Evolutionary conservation across 495 filamentous ascomycete species (phyloP).

Genomic region (Hypoxylon intermedium): DNA sequence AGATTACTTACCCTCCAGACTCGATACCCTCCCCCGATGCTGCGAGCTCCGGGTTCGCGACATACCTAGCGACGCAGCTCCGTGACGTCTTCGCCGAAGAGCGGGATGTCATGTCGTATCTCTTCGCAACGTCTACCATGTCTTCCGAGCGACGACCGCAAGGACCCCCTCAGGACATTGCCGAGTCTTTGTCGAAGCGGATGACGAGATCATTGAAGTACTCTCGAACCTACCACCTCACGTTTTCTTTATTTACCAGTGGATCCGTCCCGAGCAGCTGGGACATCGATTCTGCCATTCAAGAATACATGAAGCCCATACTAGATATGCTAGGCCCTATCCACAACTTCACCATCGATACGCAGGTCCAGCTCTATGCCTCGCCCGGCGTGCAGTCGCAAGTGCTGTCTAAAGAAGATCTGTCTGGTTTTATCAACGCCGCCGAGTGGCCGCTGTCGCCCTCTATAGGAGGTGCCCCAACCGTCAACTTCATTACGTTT

Average conservation of each 20-base stretch:
- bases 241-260: constrained; percentile 92
- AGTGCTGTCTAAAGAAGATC: constrained; percentile 82
- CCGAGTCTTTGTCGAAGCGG: constrained; percentile 58
- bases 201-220: constrained; percentile 88
- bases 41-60: constrained; percentile 75
- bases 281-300: constrained; percentile 86
- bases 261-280: constrained; percentile 79
- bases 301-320: constrained; percentile 81
- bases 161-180: constrained; percentile 48
- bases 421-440: constrained; percentile 94
- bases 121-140: constrained; percentile 69
- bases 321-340: constrained; percentile 78
- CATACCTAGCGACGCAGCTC: constrained; percentile 80
- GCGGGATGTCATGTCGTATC: constrained; percentile 83
- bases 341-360: constrained; percentile 96
- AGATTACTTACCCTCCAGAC: constrained; percentile 79
- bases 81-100: constrained; percentile 85
- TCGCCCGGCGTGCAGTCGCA: constrained; percentile 71
- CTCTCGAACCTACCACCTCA: constrained; percentile 91
- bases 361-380: constrained; percentile 93
- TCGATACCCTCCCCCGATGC: constrained; percentile 73
- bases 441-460: constrained; percentile 97
- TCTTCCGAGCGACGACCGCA: constrained; percentile 56
- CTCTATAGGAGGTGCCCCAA: constrained; percentile 90
- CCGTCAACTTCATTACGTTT: constrained; percentile 94